These are phyloP conservation scores for Mycosphaerelloides madeirae DNA, from an alignment of 2,329 filamentous ascomycete genomes.

Conservation along the genomic window DNA sequence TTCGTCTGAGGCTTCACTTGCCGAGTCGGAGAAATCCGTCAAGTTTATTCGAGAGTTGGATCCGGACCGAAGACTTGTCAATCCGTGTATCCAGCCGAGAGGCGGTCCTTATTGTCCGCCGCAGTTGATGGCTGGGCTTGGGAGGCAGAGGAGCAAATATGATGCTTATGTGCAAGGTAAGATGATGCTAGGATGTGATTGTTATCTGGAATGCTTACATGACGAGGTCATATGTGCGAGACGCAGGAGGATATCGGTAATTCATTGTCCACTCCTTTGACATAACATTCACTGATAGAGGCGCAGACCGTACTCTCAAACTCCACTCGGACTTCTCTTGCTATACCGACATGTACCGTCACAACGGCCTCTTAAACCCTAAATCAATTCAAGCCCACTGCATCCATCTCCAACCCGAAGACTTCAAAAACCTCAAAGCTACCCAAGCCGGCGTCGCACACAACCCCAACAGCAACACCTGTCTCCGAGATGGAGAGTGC, in stretches of 20 bases:
- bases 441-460: slow-evolving; percentile 58
- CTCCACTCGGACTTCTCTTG: slow-evolving; percentile 54
- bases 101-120: slow-evolving; percentile 59
- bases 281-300: not conserved
- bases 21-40: slow-evolving; percentile 27
- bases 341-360: slow-evolving; percentile 57
- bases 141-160: slow-evolving; percentile 48
- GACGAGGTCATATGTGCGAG: slow-evolving; percentile 57
- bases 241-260: slow-evolving; percentile 53
- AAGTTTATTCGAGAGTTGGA: slow-evolving; percentile 21
- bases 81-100: slow-evolving; percentile 37
- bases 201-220: not conserved
- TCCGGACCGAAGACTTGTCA: slow-evolving; percentile 21
- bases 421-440: slow-evolving; percentile 46
- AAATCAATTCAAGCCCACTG: slow-evolving; percentile 63
- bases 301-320: slow-evolving; percentile 42
- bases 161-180: slow-evolving; percentile 54
- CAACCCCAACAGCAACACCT: slow-evolving; percentile 61
- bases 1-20: slow-evolving; percentile 17
- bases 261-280: not conserved
- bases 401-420: slow-evolving; percentile 56
- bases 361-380: slow-evolving; percentile 51
- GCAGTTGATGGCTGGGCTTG: slow-evolving; percentile 53
- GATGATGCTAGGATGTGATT: too few relatives aligned
- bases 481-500: slow-evolving; percentile 56